Base-by-base conservation (phyloP, 345 rosid species). In the Gossypium australe region DNA sequence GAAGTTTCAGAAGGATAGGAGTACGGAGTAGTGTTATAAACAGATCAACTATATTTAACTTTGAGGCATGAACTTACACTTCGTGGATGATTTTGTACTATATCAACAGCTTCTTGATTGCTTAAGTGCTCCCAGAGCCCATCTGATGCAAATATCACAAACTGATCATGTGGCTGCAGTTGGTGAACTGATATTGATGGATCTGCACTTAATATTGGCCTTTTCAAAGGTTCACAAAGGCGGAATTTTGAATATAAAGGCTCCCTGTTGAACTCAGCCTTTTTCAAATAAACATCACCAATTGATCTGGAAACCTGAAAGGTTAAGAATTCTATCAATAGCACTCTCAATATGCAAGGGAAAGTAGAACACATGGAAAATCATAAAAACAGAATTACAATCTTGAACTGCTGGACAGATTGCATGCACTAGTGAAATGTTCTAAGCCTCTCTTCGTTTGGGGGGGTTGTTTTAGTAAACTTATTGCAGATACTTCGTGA, bases 101-200 rank as follows among this genome's bases (percentile, higher is more conserved):
- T 84, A 68, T 92, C 84, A 43, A 92, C 97, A 29, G 97, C 97
- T 67, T 89, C 90, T 81, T 92, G 94, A 81, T 92, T 92, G 78
- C 82, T 87, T 78, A 92, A 77, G 80, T 90, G 97, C 77, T 92
- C 97, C 97, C 97, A 92, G 3, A 92, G 93, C 45, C 97, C 97
- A 81, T 92, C 97, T 45, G 97, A 92, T 11, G 97, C 97, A 73
- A 89, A 87, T 80, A 92, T 90, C 43, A 92, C 57, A 70, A 92
- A 92, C 71, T 82, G 84, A 82, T 92, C 97, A 0, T 84, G 83
- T 22, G 92, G 81, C 84, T 81, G 89, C 80, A 92, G 84, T 47
- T 79, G 80, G 79, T 92, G 92, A 77, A 72, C 89, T 13, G 97
- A 78, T 49, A 92, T 83, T 29, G 93, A 66, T 7, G 97, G 97